Conservation (phyloP, 768 basidiomycete genomes). For the Hygrophoropsis aurantiaca region DNA sequence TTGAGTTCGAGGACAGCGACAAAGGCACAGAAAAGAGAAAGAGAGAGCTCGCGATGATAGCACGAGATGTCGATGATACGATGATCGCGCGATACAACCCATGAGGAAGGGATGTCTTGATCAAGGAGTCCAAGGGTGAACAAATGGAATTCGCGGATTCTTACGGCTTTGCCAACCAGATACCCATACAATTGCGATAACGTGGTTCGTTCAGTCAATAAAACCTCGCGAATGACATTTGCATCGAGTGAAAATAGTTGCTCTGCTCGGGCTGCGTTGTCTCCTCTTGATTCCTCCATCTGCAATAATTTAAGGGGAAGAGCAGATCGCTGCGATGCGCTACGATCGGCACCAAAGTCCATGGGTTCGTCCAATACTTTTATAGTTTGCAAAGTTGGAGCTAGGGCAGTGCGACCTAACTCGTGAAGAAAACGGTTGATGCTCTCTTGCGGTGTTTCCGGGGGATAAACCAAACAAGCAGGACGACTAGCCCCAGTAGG, state of each 20-base stretch:
- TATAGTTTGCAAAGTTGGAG: slow-evolving; percentile 34
- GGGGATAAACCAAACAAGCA: slow-evolving; percentile 65
- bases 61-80: slow-evolving; percentile 60
- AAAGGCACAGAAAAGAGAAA: slow-evolving; percentile 64
- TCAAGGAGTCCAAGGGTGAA: slow-evolving; percentile 51
- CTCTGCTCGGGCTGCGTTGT: slow-evolving; percentile 40
- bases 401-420: slow-evolving; percentile 39
- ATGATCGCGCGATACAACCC: slow-evolving; percentile 51
- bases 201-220: slow-evolving; percentile 70
- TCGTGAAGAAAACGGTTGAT: slow-evolving; percentile 60
- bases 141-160: slow-evolving; percentile 66
- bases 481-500: slow-evolving; percentile 59
- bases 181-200: slow-evolving; percentile 76
- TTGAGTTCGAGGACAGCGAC: slow-evolving; percentile 57
- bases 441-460: slow-evolving; percentile 50
- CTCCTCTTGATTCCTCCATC: slow-evolving; percentile 41
- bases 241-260: slow-evolving; percentile 56
- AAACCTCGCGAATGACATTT: slow-evolving; percentile 53
- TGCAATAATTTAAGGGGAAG: slow-evolving; percentile 48
- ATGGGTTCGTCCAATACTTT: slow-evolving; percentile 55
- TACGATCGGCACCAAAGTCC: slow-evolving; percentile 51
- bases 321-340: slow-evolving; percentile 27
- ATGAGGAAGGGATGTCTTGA: slow-evolving; percentile 31
- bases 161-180: slow-evolving; percentile 61
- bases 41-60: slow-evolving; percentile 62